Evolutionary conservation across 2,329 filamentous ascomycete species (phyloP), one percentile per base, ranked within the genome.

Genomic region (Penicillium occitanis): DNA sequence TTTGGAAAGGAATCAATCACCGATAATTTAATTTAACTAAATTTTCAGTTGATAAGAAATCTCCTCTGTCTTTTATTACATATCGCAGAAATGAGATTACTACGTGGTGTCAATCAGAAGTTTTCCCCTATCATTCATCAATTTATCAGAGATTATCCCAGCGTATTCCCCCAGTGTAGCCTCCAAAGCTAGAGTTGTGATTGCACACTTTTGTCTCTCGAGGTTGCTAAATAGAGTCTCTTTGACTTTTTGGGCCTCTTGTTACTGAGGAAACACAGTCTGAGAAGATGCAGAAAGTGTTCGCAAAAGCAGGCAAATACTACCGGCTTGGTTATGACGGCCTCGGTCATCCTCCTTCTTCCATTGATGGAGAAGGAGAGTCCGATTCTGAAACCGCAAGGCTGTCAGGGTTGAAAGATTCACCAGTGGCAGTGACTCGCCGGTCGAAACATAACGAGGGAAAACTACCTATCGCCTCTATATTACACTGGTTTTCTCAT

Each of bases 401-500:
- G 8, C 44, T 48, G 19, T 48, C 44, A 11, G 44, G 44, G 10
- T 11, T 48, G 19, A 19, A 25, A 48, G 44, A 44, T 10, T 44
- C 17, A 19, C 19, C 44, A 22, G 11, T 22, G 19, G 8, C 19
- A 19, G 2, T 48, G n/a, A 25, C 19, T 25, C 13, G 44, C 19
- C 10, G n/a, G 19, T 48, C 44, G n/a, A 48, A 25, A 48, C 44
- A 48, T 25, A 19, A 48, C 8, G 4, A 48, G n/a, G 2, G 44
- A 25, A 48, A 22, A 48, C 19, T 19, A 19, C n/a, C 44, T 13
- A 22, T 48, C 44, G 44, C 44, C n/a, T 19, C 44, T 48, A 48
- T 14, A 25, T 48, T 48, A 48, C 62, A 64, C 19, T 64, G 62
- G 62, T 10, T 64, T 10, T 57, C 42, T 19, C 62, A 64, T 40